Evolutionary conservation across 2,329 filamentous ascomycete species (phyloP).

Genomic region (Verticillium isaacii): DNA sequence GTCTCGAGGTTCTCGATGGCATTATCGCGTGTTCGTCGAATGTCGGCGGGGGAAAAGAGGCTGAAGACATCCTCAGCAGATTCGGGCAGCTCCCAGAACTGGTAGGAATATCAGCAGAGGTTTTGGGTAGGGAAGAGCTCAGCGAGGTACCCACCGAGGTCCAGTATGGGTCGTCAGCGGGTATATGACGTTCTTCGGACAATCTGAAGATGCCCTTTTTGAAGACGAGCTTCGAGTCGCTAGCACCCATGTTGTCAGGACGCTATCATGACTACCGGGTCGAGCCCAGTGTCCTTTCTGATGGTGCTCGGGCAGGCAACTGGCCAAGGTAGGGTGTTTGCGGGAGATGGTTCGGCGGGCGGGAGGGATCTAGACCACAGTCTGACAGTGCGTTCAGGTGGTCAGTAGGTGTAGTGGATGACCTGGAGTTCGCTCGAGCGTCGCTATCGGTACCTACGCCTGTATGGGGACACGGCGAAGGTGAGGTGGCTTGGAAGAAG

Average conservation of each 20-base stretch:
- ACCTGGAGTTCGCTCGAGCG: not conserved
- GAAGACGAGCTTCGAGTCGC: constrained; percentile 97
- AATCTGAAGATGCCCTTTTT: constrained; percentile 97
- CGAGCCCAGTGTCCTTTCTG: not conserved
- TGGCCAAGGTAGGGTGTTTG: not conserved
- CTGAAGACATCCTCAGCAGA: constrained; percentile 95
- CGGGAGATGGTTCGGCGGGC: not conserved
- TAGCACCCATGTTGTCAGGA: constrained; percentile 73
- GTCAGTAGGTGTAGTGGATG: not conserved
- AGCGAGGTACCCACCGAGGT: constrained; percentile 62
- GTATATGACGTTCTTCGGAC: constrained; percentile 84
- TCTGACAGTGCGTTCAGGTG: not conserved
- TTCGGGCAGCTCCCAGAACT: constrained; percentile 98
- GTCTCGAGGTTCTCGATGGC: constrained; percentile 88
- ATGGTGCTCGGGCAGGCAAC: not conserved
- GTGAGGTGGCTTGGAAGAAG: not conserved
- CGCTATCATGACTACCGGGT: constrained; percentile 9
- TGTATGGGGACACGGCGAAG: too few species aligned
- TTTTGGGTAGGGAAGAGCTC: not conserved
- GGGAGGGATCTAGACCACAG: not conserved
- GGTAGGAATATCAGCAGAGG: constrained; percentile 3
- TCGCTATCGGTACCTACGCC: not conserved
- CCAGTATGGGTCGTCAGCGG: constrained; percentile 89
- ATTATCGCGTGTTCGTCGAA: constrained; percentile 80
- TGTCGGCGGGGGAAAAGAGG: constrained; percentile 83